Base-by-base conservation (phyloP, 2,329 filamentous ascomycete species). In the Diplodia seriata region DNA sequence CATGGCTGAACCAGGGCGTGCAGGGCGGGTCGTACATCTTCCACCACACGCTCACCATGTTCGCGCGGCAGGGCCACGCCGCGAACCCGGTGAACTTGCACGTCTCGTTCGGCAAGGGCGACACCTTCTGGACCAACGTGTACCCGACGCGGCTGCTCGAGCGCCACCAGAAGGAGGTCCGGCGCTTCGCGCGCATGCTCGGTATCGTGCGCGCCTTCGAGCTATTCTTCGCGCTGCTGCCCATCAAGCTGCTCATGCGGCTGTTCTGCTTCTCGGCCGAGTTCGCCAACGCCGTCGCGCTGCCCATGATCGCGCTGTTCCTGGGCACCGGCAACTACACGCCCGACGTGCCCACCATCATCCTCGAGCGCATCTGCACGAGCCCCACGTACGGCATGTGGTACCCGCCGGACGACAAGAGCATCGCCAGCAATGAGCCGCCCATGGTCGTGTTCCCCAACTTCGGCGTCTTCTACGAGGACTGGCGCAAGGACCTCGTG, bases 281-380 rank as follows among this genome's bases (percentile, higher is more conserved):
- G 67, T 93, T 93, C 74, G 86, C 85, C 18, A 89, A 92, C 73
- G 88, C 87, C 43, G 89, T 93, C 77, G 87, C 90, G 0, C 83
- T 91, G 68, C 90, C 90, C 0, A 86, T 93, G 75, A 86, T 92
- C 38, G 90, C 90, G 0, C 80, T 93, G 1, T 92, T 93, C 74
- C 81, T 93, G 0, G 90, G 90, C 0, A 92, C 90, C 6, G 90
- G 90, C 1, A 93, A 93, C 71, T 89, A 91, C 72, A 90, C 90
- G 0, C 87, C 90, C 0, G 87, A 91, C 70, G 90, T 93, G 0
- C 87, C 90, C 0, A 86, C 85, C 51, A 89, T 90, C 29, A 88
- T 93, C 40, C 81, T 93, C 15, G 83, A 85, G 70, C 72, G 83
- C 12, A 75, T 85, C 1, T 82, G 78, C 71, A 84, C 82, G 1